Evolutionary conservation across 345 rosid genomes (phyloP), one percentile per base, ranked within the genome.

Genomic region (Bruguiera parviflora): DNA sequence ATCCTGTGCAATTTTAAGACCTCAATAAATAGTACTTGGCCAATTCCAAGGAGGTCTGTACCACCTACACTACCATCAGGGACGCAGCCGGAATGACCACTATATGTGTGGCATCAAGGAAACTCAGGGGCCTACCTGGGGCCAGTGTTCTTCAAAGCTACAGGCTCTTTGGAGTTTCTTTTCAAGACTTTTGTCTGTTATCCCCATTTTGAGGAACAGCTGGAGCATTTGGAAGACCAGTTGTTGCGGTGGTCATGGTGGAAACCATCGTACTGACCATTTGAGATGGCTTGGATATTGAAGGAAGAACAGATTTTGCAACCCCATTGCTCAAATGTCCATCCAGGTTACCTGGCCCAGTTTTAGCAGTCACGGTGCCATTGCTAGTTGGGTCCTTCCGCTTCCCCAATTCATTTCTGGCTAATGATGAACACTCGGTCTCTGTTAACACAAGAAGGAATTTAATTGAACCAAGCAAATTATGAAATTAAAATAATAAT

Each of bases 341-440:
- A 20, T 77, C 87, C 60, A 67, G 85, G 67, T 77, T 74, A 68
- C 84, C 89, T 19, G 74, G 63, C 77, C 81, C 87, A 25, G 75
- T 72, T 84, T 84, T 83, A 43, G 71, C 73, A 43, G 67, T 77
- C 68, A 79, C 49, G 24, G 73, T 69, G 67, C 80, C 74, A 46
- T 78, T 83, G 82, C 65, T 58, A 76, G 72, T 61, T 53, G 71
- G 69, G 24, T 79, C 88, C 77, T 71, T 81, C 37, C 70, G 83
- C 80, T 66, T 71, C 58, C 86, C 89, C 71, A 71, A 22, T 63
- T 90, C 94, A 55, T 78, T 74, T 83, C 95, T 86, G 32, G 89
- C 91, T 29, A 84, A 72, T 18, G 89, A 80, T 61, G 86, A 90
- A 80, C 83, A 90, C 60, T 85, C 81, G 20, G 86, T 83, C 84